A percentile compares a stretch with the other conserved stretches of the same genome.
phyloP scores from a whole-genome alignment of 1,284 basidiomycete genomes.

The Porogramme epimiltina region DNA sequence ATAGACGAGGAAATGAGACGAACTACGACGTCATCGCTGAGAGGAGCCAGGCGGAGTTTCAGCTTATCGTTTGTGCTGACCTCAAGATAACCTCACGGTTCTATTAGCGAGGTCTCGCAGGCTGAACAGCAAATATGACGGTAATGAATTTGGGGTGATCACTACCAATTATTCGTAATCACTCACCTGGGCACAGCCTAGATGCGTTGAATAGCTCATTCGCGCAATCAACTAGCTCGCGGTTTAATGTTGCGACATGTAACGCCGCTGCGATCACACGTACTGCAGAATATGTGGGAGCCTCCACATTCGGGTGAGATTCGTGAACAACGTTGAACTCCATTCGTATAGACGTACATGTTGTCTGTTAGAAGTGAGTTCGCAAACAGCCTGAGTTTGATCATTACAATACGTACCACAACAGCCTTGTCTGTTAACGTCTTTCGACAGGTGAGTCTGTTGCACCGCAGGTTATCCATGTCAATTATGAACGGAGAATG shows the following conservation, averaged over 20 bases:
- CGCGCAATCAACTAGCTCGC: conserved; percentile 72
- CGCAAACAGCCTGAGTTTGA: neutral
- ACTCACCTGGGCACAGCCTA: conserved; percentile 71
- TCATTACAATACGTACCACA: conserved; percentile 56
- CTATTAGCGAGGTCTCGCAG: conserved; percentile 76
- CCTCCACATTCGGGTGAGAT: too few relatives aligned
- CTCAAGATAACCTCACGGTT: conserved; percentile 54
- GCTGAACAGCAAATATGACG: conserved; percentile 41
- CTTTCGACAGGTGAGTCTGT: conserved; percentile 70
- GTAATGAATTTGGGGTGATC: neutral
- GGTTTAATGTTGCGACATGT: neutral
- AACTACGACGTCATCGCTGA: conserved; percentile 83
- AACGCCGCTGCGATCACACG: too few relatives aligned
- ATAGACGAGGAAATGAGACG: conserved; percentile 2
- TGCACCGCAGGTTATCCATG: conserved; percentile 64
- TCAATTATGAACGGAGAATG: neutral
- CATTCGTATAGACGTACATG: conserved; percentile 29
- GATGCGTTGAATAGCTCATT: conserved; percentile 78
- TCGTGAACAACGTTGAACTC: neutral
- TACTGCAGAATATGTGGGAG: conserved; percentile 84
- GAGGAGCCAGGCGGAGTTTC: too few relatives aligned
- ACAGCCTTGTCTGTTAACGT: conserved; percentile 74
- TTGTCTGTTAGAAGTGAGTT: conserved; percentile 27
- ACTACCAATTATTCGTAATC: too few relatives aligned
- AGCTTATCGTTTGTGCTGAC: too few relatives aligned